These are phyloP conservation scores for Suillus brevipes DNA, from an alignment of 768 basidiomycete genomes.

Conservation along the genomic window DNA sequence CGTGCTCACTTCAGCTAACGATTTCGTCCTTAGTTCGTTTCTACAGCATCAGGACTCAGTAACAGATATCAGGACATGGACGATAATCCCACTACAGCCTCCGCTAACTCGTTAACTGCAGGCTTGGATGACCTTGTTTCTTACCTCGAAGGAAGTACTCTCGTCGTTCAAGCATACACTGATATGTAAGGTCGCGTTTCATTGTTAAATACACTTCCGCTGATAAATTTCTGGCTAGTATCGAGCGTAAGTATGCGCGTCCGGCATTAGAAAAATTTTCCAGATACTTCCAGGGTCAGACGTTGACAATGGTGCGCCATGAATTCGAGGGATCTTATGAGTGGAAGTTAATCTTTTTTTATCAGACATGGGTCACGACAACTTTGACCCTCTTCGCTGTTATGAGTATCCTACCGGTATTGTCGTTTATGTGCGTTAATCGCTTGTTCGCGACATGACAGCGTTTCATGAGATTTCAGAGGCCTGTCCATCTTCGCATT, in stretches of 20 bases:
- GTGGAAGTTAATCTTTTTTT: constrained; percentile 13
- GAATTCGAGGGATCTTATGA: not conserved
- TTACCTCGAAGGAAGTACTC: constrained; percentile 31
- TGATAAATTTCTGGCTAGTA: constrained; percentile 26
- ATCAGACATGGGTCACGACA: constrained; percentile 38
- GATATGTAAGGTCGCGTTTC: constrained; percentile 23
- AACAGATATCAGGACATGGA: constrained; percentile 17
- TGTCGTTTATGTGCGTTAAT: constrained; percentile 41
- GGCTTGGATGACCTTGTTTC: constrained; percentile 17
- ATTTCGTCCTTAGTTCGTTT: too few species aligned
- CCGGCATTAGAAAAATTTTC: constrained; percentile 33
- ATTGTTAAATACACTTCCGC: not conserved
- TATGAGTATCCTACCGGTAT: constrained; percentile 35
- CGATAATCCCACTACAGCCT: constrained; percentile 1
- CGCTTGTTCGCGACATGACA: constrained; percentile 13
- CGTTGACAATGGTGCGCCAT: constrained; percentile 26
- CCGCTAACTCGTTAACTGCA: constrained; percentile 11
- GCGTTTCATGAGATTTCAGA: constrained; percentile 11
- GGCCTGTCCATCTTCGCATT: constrained; percentile 38
- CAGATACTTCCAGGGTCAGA: constrained; percentile 24
- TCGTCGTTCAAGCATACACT: constrained; percentile 30
- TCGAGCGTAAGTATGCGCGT: constrained; percentile 46
- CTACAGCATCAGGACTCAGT: not conserved
- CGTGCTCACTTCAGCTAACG: not conserved
- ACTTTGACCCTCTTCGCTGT: constrained; percentile 33